phyloP scores from a whole-genome alignment of 495 filamentous ascomycete species.

The Immersiella caudata region DNA sequence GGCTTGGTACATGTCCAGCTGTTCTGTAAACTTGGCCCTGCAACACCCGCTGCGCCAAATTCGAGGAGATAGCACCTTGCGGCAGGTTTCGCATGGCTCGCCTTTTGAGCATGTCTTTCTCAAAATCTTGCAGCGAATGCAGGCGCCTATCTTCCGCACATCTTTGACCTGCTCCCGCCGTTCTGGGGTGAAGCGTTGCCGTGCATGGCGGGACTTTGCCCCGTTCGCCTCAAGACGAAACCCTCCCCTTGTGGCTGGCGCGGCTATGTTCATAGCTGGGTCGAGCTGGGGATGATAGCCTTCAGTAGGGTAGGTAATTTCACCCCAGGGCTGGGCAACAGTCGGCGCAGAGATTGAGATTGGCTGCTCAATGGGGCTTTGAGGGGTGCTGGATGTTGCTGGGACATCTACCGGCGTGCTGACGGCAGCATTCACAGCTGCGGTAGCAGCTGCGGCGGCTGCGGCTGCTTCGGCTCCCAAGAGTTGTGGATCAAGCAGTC shows the following conservation, averaged over 20 bases:
- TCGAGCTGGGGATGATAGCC: constrained; percentile 30
- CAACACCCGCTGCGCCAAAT: constrained; percentile 82
- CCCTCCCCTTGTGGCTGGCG: constrained; percentile 42
- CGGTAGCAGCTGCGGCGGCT: constrained; percentile 33
- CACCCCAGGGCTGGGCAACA: constrained; percentile 46
- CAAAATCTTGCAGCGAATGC: constrained; percentile 82
- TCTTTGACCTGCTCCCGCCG: constrained; percentile 79
- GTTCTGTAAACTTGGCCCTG: constrained; percentile 71
- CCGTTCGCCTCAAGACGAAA: constrained; percentile 48
- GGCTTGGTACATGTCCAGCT: constrained; percentile 71
- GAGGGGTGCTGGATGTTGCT: constrained; percentile 15
- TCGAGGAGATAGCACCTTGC: constrained; percentile 73
- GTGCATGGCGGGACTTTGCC: constrained; percentile 46
- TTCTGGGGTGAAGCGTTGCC: constrained; percentile 67
- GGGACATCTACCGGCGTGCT: constrained; percentile 24
- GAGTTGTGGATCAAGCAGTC: constrained; percentile 54
- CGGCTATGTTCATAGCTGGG: constrained; percentile 18
- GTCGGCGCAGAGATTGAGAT: constrained; percentile 21
- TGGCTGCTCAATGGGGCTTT: constrained; percentile 17
- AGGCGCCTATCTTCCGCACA: constrained; percentile 78
- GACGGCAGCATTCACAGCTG: constrained; percentile 11
- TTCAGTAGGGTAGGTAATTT: constrained; percentile 45
- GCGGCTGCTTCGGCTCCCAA: constrained; percentile 40
- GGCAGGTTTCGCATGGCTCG: constrained; percentile 79
- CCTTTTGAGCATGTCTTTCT: constrained; percentile 84